These are phyloP conservation scores for Tricholoma flavovirens DNA, from an alignment of 768 basidiomycete species.

Conservation along the genomic window DNA sequence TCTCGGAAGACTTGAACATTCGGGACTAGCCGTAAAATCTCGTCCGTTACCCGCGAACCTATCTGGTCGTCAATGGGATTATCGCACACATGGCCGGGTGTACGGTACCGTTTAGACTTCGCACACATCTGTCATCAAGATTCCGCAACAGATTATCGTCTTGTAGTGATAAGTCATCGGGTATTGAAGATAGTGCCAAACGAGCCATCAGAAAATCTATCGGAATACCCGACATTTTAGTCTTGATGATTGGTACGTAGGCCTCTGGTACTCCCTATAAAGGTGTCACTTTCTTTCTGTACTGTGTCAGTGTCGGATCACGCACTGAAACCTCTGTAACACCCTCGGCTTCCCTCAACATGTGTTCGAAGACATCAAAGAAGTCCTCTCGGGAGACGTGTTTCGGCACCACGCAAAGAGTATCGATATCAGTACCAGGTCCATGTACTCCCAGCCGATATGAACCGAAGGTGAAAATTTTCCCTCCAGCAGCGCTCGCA, in stretches of 20 bases:
- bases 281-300: constrained; percentile 6
- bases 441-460: constrained; percentile 97
- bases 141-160: constrained; percentile 91
- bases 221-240: constrained; percentile 86
- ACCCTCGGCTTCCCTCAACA: constrained; percentile 80
- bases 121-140: constrained; percentile 89
- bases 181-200: constrained; percentile 79
- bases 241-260: constrained; percentile 92
- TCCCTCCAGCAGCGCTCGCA: constrained; percentile 87
- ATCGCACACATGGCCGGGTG: not conserved
- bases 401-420: constrained; percentile 95
- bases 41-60: constrained; percentile 96
- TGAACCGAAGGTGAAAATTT: constrained; percentile 98
- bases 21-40: constrained; percentile 91
- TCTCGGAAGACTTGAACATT: constrained; percentile 93
- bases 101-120: constrained; percentile 81
- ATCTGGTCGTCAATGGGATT: constrained; percentile 8
- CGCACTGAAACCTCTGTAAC: constrained; percentile 86
- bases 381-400: constrained; percentile 96
- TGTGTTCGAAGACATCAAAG: constrained; percentile 83
- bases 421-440: constrained; percentile 95
- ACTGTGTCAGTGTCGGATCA: constrained; percentile 12
- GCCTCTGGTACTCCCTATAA: constrained; percentile 91
- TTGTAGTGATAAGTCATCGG: constrained; percentile 83
- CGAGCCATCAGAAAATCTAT: constrained; percentile 94